Evolutionary conservation across 441 rosid genomes (phyloP), one percentile per base, ranked within the genome.

Genomic region (Brassica hybrid): DNA sequence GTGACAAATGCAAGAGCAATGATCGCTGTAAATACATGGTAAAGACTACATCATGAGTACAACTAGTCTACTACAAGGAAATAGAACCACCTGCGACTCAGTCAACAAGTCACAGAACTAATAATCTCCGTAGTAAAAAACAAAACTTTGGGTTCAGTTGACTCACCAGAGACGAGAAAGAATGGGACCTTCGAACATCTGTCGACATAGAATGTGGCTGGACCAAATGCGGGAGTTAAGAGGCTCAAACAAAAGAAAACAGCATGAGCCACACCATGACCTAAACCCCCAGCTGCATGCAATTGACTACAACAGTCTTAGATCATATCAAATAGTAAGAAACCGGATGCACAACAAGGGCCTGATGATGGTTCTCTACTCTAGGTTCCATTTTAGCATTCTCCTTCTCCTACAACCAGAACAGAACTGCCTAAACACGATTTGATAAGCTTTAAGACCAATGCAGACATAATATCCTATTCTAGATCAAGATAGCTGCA

Each of bases 241-340:
- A 96, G 91, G 82, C 99, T 92, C 71, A 96, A 82, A 77, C 98
- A 96, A 76, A 96, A 96, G 84, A 93, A 93, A 79, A 96, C 98
- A 43, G 97, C 98, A 83, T 96, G 98, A 32, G 99, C 99, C 72
- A 92, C 89, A 71, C 97, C 99, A 73, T 93, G 99, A 82, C 98
- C 99, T 85, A 92, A 86, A 79, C 99, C 98, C 71, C 98, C 98
- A 91, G 99, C 99, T 96, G 95, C 88, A 89, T 23, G 68, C 52
- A 83, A 74, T n/a, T n/a, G 76, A n/a, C n/a, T n/a, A n/a, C n/a
- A n/a, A 80, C 16, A 61, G 75, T 70, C 81, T 80, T 71, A 86
- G 76, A 67, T 68, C 73, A 70, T 50, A 16, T 43, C 71, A 69
- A 76, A 63, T 41, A 73, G 76, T 72, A 72, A 13, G 36, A 45